Evolutionary conservation across 2,329 filamentous ascomycete species (phyloP).

Genomic region (Grosmannia clavigera): DNA sequence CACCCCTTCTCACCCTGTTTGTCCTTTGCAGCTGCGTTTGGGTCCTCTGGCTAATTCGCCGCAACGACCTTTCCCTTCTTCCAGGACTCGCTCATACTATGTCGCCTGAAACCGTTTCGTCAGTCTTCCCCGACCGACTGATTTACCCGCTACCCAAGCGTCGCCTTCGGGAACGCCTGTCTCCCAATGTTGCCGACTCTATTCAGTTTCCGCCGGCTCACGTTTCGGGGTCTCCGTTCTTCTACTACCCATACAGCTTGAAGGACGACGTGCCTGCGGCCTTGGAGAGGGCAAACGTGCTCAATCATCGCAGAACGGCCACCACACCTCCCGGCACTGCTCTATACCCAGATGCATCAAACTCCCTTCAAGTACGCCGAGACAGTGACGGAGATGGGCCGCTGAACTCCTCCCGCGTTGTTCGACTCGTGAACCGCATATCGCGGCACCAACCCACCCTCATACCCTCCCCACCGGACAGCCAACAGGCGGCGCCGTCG

Average conservation of each 20-base stretch:
- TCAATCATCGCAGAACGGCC: neutral
- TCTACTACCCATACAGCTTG: slow-evolving; percentile 56
- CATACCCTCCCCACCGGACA: slow-evolving; percentile 12
- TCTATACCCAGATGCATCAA: neutral
- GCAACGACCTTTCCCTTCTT: slow-evolving; percentile 11
- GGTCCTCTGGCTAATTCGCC: slow-evolving; percentile 18
- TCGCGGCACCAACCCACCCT: neutral
- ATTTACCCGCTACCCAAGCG: slow-evolving; percentile 88
- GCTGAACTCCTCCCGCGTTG: slow-evolving; percentile 1
- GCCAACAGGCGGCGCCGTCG: slow-evolving; percentile 43
- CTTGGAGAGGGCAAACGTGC: slow-evolving; percentile 25
- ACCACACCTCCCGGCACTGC: neutral
- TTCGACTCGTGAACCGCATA: slow-evolving; percentile 5
- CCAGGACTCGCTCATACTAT: slow-evolving; percentile 39
- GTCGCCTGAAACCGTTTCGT: slow-evolving; percentile 65
- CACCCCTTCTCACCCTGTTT: neutral
- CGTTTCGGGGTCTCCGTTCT: slow-evolving; percentile 59
- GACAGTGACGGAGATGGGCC: slow-evolving; percentile 50
- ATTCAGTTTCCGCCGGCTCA: slow-evolving; percentile 73
- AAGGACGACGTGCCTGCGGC: slow-evolving; percentile 31
- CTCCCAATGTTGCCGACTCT: slow-evolving; percentile 68
- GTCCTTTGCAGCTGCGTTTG: neutral
- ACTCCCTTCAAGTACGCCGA: neutral
- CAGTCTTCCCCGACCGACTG: slow-evolving; percentile 75
- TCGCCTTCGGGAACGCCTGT: slow-evolving; percentile 74